phyloP scores from a whole-genome alignment of 1,284 basidiomycete species.

The Cutaneotrichosporon mucoides region DNA sequence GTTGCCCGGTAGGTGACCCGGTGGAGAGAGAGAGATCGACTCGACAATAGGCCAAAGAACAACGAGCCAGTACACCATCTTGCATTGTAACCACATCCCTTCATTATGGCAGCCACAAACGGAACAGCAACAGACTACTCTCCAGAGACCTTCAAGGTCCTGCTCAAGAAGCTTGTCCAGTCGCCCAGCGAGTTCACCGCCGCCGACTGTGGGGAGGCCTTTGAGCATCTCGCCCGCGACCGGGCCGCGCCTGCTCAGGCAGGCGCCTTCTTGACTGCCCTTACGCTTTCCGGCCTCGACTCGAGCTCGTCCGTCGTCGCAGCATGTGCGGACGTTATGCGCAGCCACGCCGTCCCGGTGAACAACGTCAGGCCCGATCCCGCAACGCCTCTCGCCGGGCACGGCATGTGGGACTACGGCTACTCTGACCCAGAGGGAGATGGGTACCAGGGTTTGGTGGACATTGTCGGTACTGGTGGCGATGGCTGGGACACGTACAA shows the following conservation, averaged over 20 bases:
- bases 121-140: constrained; percentile 29
- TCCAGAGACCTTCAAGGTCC: constrained; percentile 65
- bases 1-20: too few species aligned
- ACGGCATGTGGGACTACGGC: constrained; percentile 46
- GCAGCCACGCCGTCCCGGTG: constrained; percentile 58
- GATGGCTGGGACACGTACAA: constrained; percentile 98
- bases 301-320: constrained; percentile 67
- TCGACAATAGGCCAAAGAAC: background rate
- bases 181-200: constrained; percentile 69
- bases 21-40: background rate
- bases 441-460: constrained; percentile 49
- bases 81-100: too few species aligned
- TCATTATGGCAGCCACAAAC: constrained; percentile 6
- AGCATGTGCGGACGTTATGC: constrained; percentile 69
- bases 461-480: constrained; percentile 77
- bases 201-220: constrained; percentile 64
- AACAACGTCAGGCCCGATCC: constrained; percentile 49
- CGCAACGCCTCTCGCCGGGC: constrained; percentile 10
- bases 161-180: constrained; percentile 71
- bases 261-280: constrained; percentile 75
- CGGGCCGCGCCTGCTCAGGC: constrained; percentile 54
- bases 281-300: constrained; percentile 72
- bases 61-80: background rate
- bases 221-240: constrained; percentile 62
- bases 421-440: constrained; percentile 45